These are phyloP conservation scores for Alnus rubra DNA, from an alignment of 306 rosid genomes.

Conservation along the genomic window DNA sequence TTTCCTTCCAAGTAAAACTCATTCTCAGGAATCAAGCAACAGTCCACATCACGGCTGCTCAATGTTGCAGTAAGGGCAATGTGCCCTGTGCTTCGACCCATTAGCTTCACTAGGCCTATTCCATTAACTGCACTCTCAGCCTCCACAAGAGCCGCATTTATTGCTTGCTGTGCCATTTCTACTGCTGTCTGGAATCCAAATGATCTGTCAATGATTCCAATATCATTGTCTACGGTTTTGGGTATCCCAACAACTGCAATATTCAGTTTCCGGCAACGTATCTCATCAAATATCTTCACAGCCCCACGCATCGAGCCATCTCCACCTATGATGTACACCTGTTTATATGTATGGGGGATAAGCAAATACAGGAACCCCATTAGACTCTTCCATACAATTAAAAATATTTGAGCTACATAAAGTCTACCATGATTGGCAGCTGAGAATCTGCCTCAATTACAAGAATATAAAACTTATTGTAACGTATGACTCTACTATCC, in stretches of 20 bases:
- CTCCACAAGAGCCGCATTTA: conserved; percentile 76
- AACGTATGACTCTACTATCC: background rate
- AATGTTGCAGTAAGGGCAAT: conserved; percentile 74
- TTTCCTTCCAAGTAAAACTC: conserved; percentile 76
- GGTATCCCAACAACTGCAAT: conserved; percentile 73
- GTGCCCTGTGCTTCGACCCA: conserved; percentile 91
- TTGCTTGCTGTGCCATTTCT: conserved; percentile 89
- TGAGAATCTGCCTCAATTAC: background rate
- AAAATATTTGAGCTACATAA: background rate
- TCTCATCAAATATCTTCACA: conserved; percentile 67
- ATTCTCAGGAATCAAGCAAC: conserved; percentile 80
- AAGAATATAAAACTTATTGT: background rate
- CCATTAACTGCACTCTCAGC: conserved; percentile 89
- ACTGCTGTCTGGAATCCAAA: conserved; percentile 92
- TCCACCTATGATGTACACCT: conserved; percentile 87
- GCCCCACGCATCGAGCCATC: conserved; percentile 92
- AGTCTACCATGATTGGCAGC: background rate
- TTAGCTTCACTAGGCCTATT: conserved; percentile 78
- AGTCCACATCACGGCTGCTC: conserved; percentile 85
- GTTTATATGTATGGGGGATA: conserved; percentile 9
- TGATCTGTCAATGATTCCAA: conserved; percentile 80
- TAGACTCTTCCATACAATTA: background rate
- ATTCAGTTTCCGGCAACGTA: conserved; percentile 49
- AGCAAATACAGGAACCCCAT: background rate
- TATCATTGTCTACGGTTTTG: conserved; percentile 87